Evolutionary conservation across 805 yeast genomes (phyloP).

Genomic region (Wickerhamiella sorbophila): DNA sequence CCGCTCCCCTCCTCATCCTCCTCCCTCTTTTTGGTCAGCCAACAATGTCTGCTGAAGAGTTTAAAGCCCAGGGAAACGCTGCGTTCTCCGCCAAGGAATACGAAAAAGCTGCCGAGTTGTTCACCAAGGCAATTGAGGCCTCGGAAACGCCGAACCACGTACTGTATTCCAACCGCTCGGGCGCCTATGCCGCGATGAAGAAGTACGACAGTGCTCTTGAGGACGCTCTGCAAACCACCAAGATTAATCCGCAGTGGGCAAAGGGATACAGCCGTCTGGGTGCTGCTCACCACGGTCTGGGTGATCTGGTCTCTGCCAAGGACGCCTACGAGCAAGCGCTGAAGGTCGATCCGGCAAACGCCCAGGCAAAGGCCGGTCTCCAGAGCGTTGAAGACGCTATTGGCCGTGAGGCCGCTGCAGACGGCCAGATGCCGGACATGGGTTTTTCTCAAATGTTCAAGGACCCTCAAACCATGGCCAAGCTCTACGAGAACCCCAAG

Average conservation of each 20-base stretch:
- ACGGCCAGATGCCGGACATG: constrained; percentile 43
- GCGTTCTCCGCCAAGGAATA: constrained; percentile 83
- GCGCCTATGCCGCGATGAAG: constrained; percentile 67
- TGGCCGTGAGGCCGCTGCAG: constrained; percentile 27
- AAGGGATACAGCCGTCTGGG: constrained; percentile 91
- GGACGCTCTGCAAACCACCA: constrained; percentile 76
- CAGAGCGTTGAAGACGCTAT: constrained; percentile 52
- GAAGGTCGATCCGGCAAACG: constrained; percentile 64
- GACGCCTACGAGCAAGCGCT: constrained; percentile 61
- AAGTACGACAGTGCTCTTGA: constrained; percentile 58
- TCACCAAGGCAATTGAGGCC: constrained; percentile 76
- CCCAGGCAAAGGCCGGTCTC: constrained; percentile 78
- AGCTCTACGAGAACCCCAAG: constrained; percentile 69
- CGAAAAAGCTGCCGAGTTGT: constrained; percentile 60
- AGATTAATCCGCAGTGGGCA: constrained; percentile 79
- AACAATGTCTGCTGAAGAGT: constrained; percentile 17
- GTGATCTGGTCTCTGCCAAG: constrained; percentile 62
- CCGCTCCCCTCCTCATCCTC: background rate
- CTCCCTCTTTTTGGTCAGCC: too few relatives aligned
- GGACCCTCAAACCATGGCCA: constrained; percentile 66
- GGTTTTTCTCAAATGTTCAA: constrained; percentile 67
- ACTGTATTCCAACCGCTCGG: constrained; percentile 86
- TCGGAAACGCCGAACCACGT: constrained; percentile 82
- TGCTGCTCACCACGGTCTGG: constrained; percentile 83
- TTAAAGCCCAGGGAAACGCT: constrained; percentile 83